A percentile compares a stretch with the other conserved stretches of the same genome.
Evolutionary conservation across 305 asterid genomes (phyloP).

Genomic region (Fraxinus greggii): DNA sequence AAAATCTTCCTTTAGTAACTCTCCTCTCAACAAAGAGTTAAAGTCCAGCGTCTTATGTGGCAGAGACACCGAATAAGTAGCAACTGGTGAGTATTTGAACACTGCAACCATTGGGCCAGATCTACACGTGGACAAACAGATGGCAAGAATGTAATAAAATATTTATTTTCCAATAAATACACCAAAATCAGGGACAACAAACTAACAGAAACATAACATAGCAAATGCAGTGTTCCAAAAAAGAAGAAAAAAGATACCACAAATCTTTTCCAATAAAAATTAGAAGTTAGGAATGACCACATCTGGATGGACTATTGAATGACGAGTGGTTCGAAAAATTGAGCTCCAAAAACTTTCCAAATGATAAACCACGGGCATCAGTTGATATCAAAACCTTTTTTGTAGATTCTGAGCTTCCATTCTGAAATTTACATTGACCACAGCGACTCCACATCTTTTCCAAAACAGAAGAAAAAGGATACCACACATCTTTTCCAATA

Average conservation of each 20-base stretch:
- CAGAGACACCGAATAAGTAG: conserved; percentile 80
- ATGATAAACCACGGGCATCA: conserved; percentile 82
- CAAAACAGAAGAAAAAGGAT: no score
- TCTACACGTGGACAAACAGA: conserved; percentile 46
- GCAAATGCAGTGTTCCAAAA: not conserved
- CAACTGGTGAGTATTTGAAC: conserved; percentile 73
- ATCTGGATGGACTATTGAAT: conserved; percentile 55
- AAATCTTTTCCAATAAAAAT: not conserved
- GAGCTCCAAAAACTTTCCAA: conserved; percentile 94
- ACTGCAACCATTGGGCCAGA: conserved; percentile 86
- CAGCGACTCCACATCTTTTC: conserved; percentile 99
- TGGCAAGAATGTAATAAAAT: conserved; percentile 6
- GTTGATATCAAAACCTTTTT: conserved; percentile 79
- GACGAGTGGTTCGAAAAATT: conserved; percentile 79
- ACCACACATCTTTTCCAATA: not conserved
- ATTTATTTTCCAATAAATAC: not conserved
- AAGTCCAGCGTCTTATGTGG: conserved; percentile 78
- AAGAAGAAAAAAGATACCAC: not conserved
- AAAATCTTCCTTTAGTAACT: conserved; percentile 58
- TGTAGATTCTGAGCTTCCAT: conserved; percentile 59
- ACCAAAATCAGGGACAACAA: not conserved
- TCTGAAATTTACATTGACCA: conserved; percentile 61
- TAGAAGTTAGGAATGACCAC: conserved; percentile 59
- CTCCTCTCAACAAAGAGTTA: conserved; percentile 52
- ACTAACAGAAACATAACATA: not conserved